phyloP scores from a whole-genome alignment of 352 stramenopile species.

The Phytophthora nicotianae region DNA sequence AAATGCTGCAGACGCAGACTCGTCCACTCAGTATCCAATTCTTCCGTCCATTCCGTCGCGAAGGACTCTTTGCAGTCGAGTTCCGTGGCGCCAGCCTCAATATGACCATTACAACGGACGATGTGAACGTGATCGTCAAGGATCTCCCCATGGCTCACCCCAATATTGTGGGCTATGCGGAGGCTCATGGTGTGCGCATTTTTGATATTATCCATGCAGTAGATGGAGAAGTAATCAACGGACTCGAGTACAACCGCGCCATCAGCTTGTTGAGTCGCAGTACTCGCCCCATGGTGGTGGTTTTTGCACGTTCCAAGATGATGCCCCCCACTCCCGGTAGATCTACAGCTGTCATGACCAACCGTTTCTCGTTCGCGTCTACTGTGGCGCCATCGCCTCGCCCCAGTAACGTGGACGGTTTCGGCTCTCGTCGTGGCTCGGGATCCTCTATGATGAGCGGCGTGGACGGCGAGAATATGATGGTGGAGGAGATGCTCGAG shows the following conservation, averaged over 20 bases:
- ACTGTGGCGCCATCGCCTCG: conserved; percentile 72
- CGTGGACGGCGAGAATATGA: conserved; percentile 62
- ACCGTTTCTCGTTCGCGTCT: conserved; percentile 76
- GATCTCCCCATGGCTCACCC: conserved; percentile 80
- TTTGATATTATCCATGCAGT: conserved; percentile 82
- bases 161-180: conserved; percentile 85
- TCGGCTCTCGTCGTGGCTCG: conserved; percentile 49
- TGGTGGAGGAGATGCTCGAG: conserved; percentile 88
- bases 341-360: conserved; percentile 53
- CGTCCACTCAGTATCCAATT: conserved; percentile 82
- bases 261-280: conserved; percentile 77
- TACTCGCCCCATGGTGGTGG: conserved; percentile 75
- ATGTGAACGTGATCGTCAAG: conserved; percentile 87
- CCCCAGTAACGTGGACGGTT: conserved; percentile 35
- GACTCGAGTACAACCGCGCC: conserved; percentile 81
- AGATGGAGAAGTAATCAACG: conserved; percentile 78
- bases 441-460: conserved; percentile 48
- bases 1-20: conserved; percentile 86
- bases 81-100: conserved; percentile 82
- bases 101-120: conserved; percentile 88
- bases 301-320: conserved; percentile 78
- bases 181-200: conserved; percentile 81
- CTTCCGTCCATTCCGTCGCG: conserved; percentile 75
- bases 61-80: conserved; percentile 85
- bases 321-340: conserved; percentile 63